phyloP scores from a whole-genome alignment of 192 early-diverging fungal genomes.

The Chytriomyces sp. region DNA sequence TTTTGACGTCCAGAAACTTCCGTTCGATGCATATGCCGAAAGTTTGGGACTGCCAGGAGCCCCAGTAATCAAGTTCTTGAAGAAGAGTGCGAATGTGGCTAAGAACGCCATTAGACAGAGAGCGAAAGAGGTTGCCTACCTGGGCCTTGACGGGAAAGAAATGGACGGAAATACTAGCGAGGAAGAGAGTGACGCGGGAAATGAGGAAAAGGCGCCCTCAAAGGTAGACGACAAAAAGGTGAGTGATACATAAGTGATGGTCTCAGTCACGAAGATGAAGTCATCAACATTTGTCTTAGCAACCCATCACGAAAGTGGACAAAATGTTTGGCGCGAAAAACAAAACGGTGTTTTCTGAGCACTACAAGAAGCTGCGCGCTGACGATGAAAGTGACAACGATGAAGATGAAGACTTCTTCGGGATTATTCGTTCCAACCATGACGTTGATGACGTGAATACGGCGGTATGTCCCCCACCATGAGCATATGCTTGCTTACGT shows the following conservation, averaged over 20 bases:
- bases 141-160: conserved; percentile 30
- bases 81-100: conserved; percentile 47
- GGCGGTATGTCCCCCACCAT: not conserved
- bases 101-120: conserved; percentile 61
- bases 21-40: conserved; percentile 84
- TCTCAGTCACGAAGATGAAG: not conserved
- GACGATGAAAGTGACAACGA: conserved; percentile 49
- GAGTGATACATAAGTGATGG: conserved; percentile 25
- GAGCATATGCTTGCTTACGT: conserved; percentile 1
- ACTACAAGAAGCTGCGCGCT: conserved; percentile 86
- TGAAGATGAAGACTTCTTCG: conserved; percentile 70
- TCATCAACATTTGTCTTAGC: conserved; percentile 9
- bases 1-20: conserved; percentile 86
- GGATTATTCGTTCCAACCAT: conserved; percentile 81
- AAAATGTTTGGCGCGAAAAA: conserved; percentile 94
- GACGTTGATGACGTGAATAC: conserved; percentile 55
- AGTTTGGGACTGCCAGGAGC: conserved; percentile 92
- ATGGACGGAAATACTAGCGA: conserved; percentile 32
- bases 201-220: conserved; percentile 42
- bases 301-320: conserved; percentile 79
- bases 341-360: conserved; percentile 83
- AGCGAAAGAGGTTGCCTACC: conserved; percentile 45
- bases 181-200: conserved; percentile 33
- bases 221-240: conserved; percentile 40
- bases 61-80: conserved; percentile 92